phyloP scores from a whole-genome alignment of 805 yeast species.

The Jamesozyma gamospora region DNA sequence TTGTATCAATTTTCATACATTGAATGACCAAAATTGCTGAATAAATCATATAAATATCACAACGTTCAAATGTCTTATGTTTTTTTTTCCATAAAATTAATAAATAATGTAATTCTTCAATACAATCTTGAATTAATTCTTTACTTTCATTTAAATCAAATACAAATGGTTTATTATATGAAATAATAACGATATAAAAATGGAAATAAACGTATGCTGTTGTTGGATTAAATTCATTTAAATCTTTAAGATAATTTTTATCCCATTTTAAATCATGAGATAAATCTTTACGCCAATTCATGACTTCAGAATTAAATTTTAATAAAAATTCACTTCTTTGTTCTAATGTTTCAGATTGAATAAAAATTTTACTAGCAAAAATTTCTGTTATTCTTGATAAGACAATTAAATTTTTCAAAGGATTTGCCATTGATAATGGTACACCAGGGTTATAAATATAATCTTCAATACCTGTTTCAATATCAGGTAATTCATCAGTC shows the following conservation, averaged over 20 bases:
- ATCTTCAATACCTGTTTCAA: conserved; percentile 47
- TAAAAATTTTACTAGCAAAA: conserved; percentile 21
- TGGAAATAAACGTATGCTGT: conserved; percentile 39
- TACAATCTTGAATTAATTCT: conserved; percentile 16
- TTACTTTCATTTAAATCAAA: conserved; percentile 15
- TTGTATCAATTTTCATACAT: conserved; percentile 19
- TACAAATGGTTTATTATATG: conserved; percentile 48
- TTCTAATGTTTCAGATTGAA: conserved; percentile 21
- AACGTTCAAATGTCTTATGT: conserved; percentile 15
- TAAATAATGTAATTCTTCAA: conserved; percentile 17
- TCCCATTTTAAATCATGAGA: conserved; percentile 40
- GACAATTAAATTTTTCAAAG: conserved; percentile 33
- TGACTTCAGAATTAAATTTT: conserved; percentile 38
- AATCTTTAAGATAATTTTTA: conserved; percentile 26
- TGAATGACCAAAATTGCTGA: conserved; percentile 21
- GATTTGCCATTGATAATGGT: conserved; percentile 17
- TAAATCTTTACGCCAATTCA: conserved; percentile 37
- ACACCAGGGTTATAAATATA: conserved; percentile 32
- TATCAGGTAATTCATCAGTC: conserved; percentile 45
- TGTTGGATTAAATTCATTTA: conserved; percentile 39
- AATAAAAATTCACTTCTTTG: conserved; percentile 29
- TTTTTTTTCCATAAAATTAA: conserved; percentile 14
- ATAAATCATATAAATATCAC: conserved; percentile 23
- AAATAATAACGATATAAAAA: conserved; percentile 44
- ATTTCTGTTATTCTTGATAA: conserved; percentile 28